Conservation (phyloP, 2,329 filamentous ascomycete genomes). For the Aspergillus felis region DNA sequence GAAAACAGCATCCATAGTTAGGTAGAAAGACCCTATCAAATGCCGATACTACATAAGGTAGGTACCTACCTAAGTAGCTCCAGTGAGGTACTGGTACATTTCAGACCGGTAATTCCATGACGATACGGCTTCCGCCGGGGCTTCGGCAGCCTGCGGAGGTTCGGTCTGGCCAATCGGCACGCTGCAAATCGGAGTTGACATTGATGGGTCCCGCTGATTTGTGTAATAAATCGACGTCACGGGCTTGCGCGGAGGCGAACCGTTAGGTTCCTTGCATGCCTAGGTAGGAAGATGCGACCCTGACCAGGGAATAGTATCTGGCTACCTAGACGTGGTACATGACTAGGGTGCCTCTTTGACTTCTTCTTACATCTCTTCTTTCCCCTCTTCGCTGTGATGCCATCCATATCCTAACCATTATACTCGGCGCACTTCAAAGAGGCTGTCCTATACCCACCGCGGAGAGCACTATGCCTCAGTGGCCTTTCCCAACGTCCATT, state of each 20-base stretch:
- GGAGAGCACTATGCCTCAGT: conserved; percentile 23
- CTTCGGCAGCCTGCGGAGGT: conserved; percentile 19
- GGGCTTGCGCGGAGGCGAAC: not conserved
- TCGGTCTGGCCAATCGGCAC: conserved; percentile 6
- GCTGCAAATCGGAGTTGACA: not conserved
- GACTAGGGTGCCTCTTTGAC: not conserved
- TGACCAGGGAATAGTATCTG: not conserved
- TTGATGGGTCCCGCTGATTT: not conserved
- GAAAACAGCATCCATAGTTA: not conserved
- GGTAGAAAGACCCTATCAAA: not conserved
- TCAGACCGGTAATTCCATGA: not conserved
- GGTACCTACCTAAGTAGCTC: too few species aligned
- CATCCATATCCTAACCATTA: not conserved
- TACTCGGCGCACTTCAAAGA: not conserved
- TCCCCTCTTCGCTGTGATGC: not conserved
- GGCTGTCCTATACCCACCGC: not conserved
- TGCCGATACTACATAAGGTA: not conserved
- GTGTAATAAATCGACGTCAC: conserved; percentile 6
- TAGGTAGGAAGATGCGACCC: not conserved
- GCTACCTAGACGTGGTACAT: not conserved
- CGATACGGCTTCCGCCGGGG: not conserved
- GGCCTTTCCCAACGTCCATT: conserved; percentile 28
- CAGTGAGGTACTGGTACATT: too few species aligned
- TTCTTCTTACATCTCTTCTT: not conserved
- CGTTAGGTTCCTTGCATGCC: not conserved